Base-by-base conservation (phyloP, 225 moss, liverwort and hornwort species). In the Polytrichum commune region DNA sequence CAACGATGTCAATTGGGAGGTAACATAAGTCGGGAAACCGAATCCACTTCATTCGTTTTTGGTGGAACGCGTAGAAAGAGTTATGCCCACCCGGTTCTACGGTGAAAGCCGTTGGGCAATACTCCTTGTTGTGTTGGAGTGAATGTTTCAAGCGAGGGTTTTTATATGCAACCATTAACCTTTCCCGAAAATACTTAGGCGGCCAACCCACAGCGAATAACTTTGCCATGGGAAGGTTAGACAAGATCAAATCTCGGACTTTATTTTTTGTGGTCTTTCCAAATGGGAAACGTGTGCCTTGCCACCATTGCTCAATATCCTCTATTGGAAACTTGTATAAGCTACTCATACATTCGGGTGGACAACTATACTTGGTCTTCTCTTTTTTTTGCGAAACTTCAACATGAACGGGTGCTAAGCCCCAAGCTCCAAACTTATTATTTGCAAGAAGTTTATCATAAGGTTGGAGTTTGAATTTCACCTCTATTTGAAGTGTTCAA, bases 31-130 rank as follows among this genome's bases (percentile, higher is more conserved):
- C 53, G 26, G 78, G 80, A 54, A 83, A 80, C 0, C 62, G 24
- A 64, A 78, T 69, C 86, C 86, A 86, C 46, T 65, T 25, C 53
- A 60, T 69, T 26, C 8, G 71, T 7, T 75, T 53, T 0, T 77
- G 64, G 8, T 86, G 75, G 35, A 83, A 86, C 19, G 80, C 78
- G 64, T 78, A 3, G 8, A 86, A 71, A 1, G 63, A 32, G 33
- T 68, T 72, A 60, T 76, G 19, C 5, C 72, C 64, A 27, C 60
- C 64, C 7, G 72, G 64, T 20, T 58, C 66, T 8, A 73, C 0
- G 35, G 76, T 64, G 73, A 86, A 83, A 0, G 73, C 27, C 4
- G 86, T 86, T 27, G 86, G 86, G 75, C 86, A 86, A 78, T 86
- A 86, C 2, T 83, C 83, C 1, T 80, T 83, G 27, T 86, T 86